Evolutionary conservation across 495 filamentous ascomycete species (phyloP), one percentile per base, ranked within the genome.

Genomic region (Penicillium parvum): DNA sequence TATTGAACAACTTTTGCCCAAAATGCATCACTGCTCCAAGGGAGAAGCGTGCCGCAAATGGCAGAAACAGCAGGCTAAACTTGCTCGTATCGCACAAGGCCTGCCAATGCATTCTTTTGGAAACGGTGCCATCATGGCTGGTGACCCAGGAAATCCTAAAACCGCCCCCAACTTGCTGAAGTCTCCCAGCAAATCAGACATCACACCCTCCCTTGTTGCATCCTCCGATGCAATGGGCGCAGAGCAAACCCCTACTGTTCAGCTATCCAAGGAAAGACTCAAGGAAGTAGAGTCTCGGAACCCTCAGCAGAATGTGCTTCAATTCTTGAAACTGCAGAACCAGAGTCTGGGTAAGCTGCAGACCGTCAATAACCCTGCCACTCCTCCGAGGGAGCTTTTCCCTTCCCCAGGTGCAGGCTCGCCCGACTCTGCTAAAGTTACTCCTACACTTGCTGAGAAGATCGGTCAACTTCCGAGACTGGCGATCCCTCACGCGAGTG

Each of bases 271-370:
- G 58, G 79, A 83, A 39, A 71, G 67, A 7, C 80, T 97, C 7
- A 75, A 78, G 25, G 78, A 74, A 36, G 63, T 97, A 8, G 65
- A 81, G 37, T 63, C 64, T 1, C 76, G 82, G 22, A 91, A 97
- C 61, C 88, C 91, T 6, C 88, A 90, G 53, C 91, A 97, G 61
- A 94, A 87, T 49, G 85, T 97, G 15, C 79, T 86, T 33, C 82
- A 95, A 33, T 97, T 94, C 71, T 69, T 97, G 36, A 75, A 77
- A 53, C 87, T 87, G 60, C 89, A 95, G 52, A 77, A 81, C 45
- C 59, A 95, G 52, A 77, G 82, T 46, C 59, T 86, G 11, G 59
- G 74, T 12, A 25, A 55, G 37, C 61, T 63, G 5, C 48, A 59
- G 22, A 38, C 70, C 22, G 63, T 53, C 7, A 54, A 69, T 16